Conservation (phyloP, 768 basidiomycete genomes). For the Boletus rex-veris region DNA sequence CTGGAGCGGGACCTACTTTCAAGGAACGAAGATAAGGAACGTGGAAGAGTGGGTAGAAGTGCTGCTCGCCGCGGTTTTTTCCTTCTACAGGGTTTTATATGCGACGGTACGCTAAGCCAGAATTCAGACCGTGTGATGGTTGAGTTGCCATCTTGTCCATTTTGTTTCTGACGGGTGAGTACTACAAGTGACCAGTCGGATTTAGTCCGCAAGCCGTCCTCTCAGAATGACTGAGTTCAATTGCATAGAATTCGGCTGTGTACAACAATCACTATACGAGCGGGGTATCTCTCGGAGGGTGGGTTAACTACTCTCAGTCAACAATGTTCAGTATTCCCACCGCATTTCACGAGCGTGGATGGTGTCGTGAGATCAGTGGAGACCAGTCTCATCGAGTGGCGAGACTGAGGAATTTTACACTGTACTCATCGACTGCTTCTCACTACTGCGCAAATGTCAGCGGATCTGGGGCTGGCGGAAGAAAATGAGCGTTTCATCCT, state of each 20-base stretch:
- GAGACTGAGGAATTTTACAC: background rate
- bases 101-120: background rate
- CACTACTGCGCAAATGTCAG: background rate
- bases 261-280: background rate
- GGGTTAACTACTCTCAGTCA: background rate
- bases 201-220: background rate
- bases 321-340: background rate
- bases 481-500: background rate
- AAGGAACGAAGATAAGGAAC: constrained; percentile 7
- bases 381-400: background rate
- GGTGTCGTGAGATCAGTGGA: background rate
- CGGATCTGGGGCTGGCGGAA: background rate
- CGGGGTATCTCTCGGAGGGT: background rate
- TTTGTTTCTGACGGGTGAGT: background rate
- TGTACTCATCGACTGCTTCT: background rate
- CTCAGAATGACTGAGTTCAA: background rate
- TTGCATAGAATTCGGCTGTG: background rate
- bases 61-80: background rate
- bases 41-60: background rate
- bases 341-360: background rate
- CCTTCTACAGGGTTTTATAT: too few species aligned
- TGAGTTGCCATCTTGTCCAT: constrained; percentile 2
- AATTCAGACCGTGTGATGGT: background rate
- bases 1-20: constrained; percentile 1
- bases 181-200: background rate